Evolutionary conservation across 1,139 yeast genomes (phyloP), one percentile per base, ranked within the genome.

Genomic region (Debaryomycetaceae sp.): DNA sequence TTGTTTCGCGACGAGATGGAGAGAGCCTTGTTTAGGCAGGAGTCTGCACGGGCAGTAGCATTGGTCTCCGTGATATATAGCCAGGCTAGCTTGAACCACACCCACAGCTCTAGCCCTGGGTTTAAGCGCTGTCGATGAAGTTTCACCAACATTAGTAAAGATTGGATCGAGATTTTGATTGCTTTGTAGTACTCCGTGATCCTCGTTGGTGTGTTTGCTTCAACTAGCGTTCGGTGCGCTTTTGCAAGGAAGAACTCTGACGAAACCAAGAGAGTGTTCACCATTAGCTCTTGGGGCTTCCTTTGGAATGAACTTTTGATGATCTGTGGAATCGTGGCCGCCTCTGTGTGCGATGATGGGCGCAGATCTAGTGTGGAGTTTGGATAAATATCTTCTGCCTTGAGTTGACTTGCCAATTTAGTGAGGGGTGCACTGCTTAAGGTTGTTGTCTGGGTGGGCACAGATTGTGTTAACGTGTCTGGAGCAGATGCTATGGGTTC

Each of bases 61-160:
- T 50, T 51, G 0, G 77, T 71, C 36, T 73, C 78, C 15, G 43
- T 39, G 27, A 58, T 56, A 35, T 65, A 56, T 2, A 70, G 31
- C 12, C 44, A 44, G 1, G 74, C 63, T 11, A 71, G 42, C 28
- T 55, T 55, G 34, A 54, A 61, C 31, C 55, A 54, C 0, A 66
- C 43, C 1, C 45, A 34, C 37, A 61, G 58, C 33, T 60, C 65
- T 16, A 54, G 34, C 11, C 39, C 42, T 0, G 67, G 61, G 30
- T 53, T 49, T 12, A 73, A 36, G 3, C 32, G 23, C 1, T 37
- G 38, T 8, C 42, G 35, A 39, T 64, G 65, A 22, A 51, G 48
- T 15, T 49, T 49, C 2, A 56, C 22, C 0, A 67, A 36, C 22
- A 63, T 46, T 15, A 61, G 39, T 8, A 71, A 44, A 6, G 68